Conservation (phyloP, 345 rosid species). For the Salix udensis region DNA sequence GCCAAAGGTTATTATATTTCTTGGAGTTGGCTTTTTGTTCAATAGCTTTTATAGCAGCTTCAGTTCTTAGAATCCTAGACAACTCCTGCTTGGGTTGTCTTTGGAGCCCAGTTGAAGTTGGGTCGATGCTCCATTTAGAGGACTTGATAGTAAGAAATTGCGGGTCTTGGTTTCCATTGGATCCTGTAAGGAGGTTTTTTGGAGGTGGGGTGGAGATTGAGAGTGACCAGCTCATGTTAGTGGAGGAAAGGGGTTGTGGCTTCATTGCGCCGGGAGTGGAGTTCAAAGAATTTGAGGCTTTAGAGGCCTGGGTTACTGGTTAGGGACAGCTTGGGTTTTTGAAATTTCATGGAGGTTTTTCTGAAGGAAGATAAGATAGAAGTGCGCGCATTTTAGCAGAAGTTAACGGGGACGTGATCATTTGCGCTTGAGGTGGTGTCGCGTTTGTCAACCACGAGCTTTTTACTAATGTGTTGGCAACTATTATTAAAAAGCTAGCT, state of each 20-base stretch:
- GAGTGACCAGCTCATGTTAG: not conserved
- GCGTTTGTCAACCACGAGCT: too few relatives aligned
- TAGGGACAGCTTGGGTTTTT: not conserved
- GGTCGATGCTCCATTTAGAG: slow-evolving; percentile 24
- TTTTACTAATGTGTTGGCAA: too few relatives aligned
- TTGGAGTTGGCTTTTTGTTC: slow-evolving; percentile 69
- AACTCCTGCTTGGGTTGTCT: slow-evolving; percentile 49
- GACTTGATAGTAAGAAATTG: slow-evolving; percentile 8
- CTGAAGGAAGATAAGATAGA: not conserved
- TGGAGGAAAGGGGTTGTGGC: not conserved
- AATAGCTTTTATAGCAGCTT: slow-evolving; percentile 57
- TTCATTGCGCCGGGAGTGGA: slow-evolving; percentile 11
- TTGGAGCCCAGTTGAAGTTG: slow-evolving; percentile 30
- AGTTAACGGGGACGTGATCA: too few relatives aligned
- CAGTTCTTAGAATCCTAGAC: slow-evolving; percentile 61
- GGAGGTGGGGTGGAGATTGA: slow-evolving; percentile 25
- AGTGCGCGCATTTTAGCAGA: too few relatives aligned
- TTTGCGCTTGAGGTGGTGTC: too few relatives aligned
- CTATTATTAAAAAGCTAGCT: too few relatives aligned
- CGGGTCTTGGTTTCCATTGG: slow-evolving; percentile 1
- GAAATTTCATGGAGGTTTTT: not conserved
- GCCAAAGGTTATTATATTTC: slow-evolving; percentile 68
- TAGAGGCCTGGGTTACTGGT: too few relatives aligned
- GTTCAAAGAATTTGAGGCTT: too few relatives aligned
- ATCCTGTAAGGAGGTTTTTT: slow-evolving; percentile 34